Base-by-base conservation (phyloP, 805 yeast genomes). In the Blastobotrys terrestris region DNA sequence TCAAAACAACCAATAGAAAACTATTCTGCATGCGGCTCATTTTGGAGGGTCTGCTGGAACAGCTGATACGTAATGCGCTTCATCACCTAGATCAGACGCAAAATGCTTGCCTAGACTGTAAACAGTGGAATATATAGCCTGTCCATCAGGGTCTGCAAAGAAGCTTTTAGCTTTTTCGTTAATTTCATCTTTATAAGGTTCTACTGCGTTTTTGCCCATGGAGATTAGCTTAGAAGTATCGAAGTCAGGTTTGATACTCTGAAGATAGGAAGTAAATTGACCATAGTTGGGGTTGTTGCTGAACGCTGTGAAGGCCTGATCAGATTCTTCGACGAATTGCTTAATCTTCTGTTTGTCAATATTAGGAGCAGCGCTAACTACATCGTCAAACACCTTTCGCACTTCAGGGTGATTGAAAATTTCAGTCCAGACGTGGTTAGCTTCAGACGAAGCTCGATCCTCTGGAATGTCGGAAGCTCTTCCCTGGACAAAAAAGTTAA, bases 161-260 rank as follows among this genome's bases (percentile, higher is more conserved):
- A 15, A 43, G 8, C 31, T 14, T 15, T n/a, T 15, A 11, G 31
- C 2, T 39, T 22, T 13, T 14, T 14, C 35, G 6, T 14, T 19
- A 6, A 18, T 8, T 26, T 18, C 39, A 3, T 35, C 18, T 11
- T 35, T 31, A 26, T 22, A 22, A 8, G 31, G 19, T 13, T 16
- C 40, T 31, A 16, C 15, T n/a, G 3, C 2, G 20, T 16, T 15
- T 3, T n/a, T 15, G 16, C 19, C 59, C 19, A 57, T 48, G 13
- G 57, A 52, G 6, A 64, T 48, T 1, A 63, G 63, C 20, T 52
- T 54, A 20, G 61, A 55, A 16, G 64, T 61, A 14, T 57, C 62
- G 50, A 61, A 59, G 51, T 59, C 63, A 3, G 53, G 41, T 18
- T 49, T 46, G 47, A 60, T 55, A 7, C 35, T 56, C 53, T 58